phyloP scores from a whole-genome alignment of 2,329 filamentous ascomycete species.

The Basipetospora sp. region DNA sequence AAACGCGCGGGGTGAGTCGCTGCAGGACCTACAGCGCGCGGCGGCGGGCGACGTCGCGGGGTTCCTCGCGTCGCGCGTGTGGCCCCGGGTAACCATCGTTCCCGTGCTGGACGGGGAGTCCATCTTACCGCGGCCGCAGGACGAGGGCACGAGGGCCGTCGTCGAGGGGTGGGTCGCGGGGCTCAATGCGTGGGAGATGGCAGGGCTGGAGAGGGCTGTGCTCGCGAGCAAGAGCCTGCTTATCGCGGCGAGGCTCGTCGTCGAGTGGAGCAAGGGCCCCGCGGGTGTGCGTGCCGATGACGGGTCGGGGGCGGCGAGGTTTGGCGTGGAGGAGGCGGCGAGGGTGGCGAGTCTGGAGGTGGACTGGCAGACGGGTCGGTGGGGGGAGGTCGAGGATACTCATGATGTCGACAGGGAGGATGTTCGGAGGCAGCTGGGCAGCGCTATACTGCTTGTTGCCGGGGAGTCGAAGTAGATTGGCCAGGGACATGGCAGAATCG shows the following conservation, averaged over 20 bases:
- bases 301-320: constrained; percentile 26
- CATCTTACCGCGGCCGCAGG: constrained; percentile 63
- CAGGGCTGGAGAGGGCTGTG: constrained; percentile 69
- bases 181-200: constrained; percentile 65
- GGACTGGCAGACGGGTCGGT: constrained; percentile 73
- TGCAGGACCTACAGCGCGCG: constrained; percentile 59
- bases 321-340: constrained; percentile 72
- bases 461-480: constrained; percentile 36
- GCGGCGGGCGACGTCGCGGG: constrained; percentile 56
- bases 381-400: constrained; percentile 96
- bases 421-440: constrained; percentile 72
- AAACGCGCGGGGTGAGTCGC: constrained; percentile 20
- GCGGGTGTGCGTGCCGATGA: constrained; percentile 21
- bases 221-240: constrained; percentile 79
- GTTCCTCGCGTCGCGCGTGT: constrained; percentile 58
- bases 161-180: constrained; percentile 63
- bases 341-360: constrained; percentile 70
- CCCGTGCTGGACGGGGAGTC: constrained; percentile 68
- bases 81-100: constrained; percentile 65
- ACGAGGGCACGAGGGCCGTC: constrained; percentile 58
- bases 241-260: constrained; percentile 58
- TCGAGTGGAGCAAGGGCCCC: constrained; percentile 72
- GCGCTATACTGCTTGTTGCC: constrained; percentile 66
- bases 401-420: constrained; percentile 95
- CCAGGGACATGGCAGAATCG: background rate